phyloP scores from a whole-genome alignment of 345 rosid genomes.

The Geranium rotundifolium region DNA sequence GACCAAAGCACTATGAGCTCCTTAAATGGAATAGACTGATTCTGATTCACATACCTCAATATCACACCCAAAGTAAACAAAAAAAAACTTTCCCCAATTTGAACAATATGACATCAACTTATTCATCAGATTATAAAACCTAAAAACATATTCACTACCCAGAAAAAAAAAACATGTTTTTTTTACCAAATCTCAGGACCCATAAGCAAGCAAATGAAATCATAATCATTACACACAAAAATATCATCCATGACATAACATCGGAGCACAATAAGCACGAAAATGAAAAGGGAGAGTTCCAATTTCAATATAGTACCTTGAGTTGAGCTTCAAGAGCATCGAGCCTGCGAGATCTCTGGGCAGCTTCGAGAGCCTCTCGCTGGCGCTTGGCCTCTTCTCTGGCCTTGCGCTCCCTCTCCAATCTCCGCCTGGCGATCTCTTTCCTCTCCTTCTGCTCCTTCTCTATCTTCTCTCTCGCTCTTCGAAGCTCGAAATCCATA shows the following conservation, averaged over 20 bases:
- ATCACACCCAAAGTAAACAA: not conserved
- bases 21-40: not conserved
- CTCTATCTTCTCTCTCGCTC: conserved; percentile 86
- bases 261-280: not conserved
- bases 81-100: not conserved
- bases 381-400: conserved; percentile 60
- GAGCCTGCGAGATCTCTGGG: conserved; percentile 64
- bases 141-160: no score
- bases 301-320: conserved; percentile 32
- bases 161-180: not conserved
- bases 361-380: conserved; percentile 87
- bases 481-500: conserved; percentile 92
- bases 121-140: not conserved
- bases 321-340: conserved; percentile 68
- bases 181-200: not conserved
- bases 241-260: not conserved
- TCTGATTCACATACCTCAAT: not conserved
- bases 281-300: not conserved
- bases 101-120: not conserved
- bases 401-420: conserved; percentile 60
- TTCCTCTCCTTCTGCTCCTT: conserved; percentile 85
- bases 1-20: not conserved
- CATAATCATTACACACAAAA: not conserved
- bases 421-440: conserved; percentile 51
- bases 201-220: not conserved